Evolutionary conservation across 2,329 filamentous ascomycete genomes (phyloP).

Genomic region (Pestalotiopsis fici): DNA sequence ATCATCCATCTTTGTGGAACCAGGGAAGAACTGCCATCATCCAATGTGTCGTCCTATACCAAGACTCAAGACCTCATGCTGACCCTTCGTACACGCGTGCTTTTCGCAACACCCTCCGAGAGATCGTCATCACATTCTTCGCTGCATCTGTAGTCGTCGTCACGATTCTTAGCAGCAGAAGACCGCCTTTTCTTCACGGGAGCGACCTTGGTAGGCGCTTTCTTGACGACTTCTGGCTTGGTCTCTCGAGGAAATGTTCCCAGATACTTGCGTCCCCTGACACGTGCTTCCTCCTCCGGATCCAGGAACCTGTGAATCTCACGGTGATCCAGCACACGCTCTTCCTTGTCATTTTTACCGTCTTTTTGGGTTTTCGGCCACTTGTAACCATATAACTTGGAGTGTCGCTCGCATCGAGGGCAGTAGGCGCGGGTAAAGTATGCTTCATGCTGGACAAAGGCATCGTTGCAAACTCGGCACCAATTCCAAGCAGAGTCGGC

Average conservation of each 20-base stretch:
- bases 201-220: background rate
- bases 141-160: background rate
- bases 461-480: slow-evolving; percentile 78
- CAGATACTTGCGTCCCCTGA: slow-evolving; percentile 41
- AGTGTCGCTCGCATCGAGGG: slow-evolving; percentile 91
- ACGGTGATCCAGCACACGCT: slow-evolving; percentile 80
- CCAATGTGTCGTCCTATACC: background rate
- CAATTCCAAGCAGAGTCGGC: slow-evolving; percentile 82
- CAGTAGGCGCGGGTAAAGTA: slow-evolving; percentile 86
- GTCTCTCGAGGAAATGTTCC: slow-evolving; percentile 3
- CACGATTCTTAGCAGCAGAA: background rate
- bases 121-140: background rate
- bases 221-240: slow-evolving; percentile 12
- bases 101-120: background rate
- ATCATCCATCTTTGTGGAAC: background rate
- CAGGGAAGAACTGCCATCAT: background rate
- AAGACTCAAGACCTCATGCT: background rate
- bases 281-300: slow-evolving; percentile 64
- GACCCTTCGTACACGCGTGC: background rate
- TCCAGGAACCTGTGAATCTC: slow-evolving; percentile 82
- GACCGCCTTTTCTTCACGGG: background rate
- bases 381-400: slow-evolving; percentile 89
- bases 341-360: slow-evolving; percentile 71
- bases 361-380: slow-evolving; percentile 95
- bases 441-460: slow-evolving; percentile 86